Percentiles rank a stretch among this genome's conserved stretches.
phyloP scores from a whole-genome alignment of 371 early-diverging fungal species.

The Coemansia sp. region DNA sequence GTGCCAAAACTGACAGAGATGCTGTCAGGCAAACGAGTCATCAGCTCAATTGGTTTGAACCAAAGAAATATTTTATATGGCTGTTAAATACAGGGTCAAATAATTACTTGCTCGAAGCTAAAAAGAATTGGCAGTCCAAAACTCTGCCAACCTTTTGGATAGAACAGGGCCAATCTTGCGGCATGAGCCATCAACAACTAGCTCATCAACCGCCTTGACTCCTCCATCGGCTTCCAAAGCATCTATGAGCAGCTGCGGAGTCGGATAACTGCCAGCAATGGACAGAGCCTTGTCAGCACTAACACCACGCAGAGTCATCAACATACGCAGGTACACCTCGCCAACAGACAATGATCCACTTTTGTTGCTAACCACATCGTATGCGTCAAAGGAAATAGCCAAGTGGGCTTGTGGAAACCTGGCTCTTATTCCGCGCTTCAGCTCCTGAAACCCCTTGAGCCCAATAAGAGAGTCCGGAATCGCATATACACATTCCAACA shows the following conservation, averaged over 20 bases:
- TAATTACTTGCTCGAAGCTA: no score
- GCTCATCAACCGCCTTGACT: slow-evolving; percentile 39
- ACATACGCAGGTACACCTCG: slow-evolving; percentile 75
- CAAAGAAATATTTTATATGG: no score
- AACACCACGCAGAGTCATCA: slow-evolving; percentile 79
- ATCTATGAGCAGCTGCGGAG: slow-evolving; percentile 58
- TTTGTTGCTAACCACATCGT: slow-evolving; percentile 67
- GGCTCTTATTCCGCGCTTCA: slow-evolving; percentile 54
- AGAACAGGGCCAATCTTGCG: slow-evolving; percentile 56
- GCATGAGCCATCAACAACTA: slow-evolving; percentile 49
- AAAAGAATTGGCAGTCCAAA: slow-evolving; percentile 59
- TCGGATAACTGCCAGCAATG: slow-evolving; percentile 67
- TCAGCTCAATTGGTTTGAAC: no score
- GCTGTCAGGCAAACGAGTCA: no score
- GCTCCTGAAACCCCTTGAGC: slow-evolving; percentile 55
- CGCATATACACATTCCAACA: slow-evolving; percentile 52
- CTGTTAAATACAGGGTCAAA: no score
- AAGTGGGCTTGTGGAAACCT: slow-evolving; percentile 47
- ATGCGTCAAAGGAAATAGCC: slow-evolving; percentile 62
- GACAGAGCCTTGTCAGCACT: slow-evolving; percentile 78
- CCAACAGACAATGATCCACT: slow-evolving; percentile 61
- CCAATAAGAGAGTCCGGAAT: slow-evolving; percentile 62
- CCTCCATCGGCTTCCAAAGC: slow-evolving; percentile 43
- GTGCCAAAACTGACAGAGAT: no score
- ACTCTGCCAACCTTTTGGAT: slow-evolving; percentile 58